phyloP scores from a whole-genome alignment of 2,329 filamentous ascomycete genomes.

The Talaromyces sp. region DNA sequence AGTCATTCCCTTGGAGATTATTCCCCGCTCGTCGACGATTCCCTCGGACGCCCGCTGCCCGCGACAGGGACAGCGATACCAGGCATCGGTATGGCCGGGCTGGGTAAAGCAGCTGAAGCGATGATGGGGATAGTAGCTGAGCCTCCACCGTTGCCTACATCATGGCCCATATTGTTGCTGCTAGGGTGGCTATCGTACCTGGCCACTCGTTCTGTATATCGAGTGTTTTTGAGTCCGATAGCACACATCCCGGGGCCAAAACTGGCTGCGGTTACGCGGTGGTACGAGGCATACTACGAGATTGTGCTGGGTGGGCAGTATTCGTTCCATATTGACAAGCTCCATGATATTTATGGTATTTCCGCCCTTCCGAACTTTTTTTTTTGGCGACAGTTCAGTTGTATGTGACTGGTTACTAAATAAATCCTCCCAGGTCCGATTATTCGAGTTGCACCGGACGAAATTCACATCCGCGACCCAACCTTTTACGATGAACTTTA shows the following conservation, averaged over 20 bases:
- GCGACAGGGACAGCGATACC: neutral
- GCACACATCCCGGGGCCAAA: slow-evolving; percentile 28
- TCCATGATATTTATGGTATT: slow-evolving; percentile 23
- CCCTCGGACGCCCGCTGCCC: neutral
- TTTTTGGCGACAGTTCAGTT: no score
- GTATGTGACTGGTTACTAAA: neutral
- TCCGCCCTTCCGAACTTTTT: neutral
- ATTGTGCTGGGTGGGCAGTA: slow-evolving; percentile 18
- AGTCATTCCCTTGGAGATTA: neutral
- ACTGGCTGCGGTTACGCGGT: slow-evolving; percentile 22
- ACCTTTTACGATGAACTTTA: slow-evolving; percentile 25
- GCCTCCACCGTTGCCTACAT: neutral
- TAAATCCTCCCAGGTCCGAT: slow-evolving; percentile 21
- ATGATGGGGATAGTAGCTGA: neutral
- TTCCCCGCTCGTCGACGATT: neutral
- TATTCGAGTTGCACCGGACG: slow-evolving; percentile 26
- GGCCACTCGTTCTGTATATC: slow-evolving; percentile 15
- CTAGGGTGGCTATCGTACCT: neutral
- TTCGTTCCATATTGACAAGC: slow-evolving; percentile 18
- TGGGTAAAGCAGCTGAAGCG: neutral
- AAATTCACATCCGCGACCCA: slow-evolving; percentile 27
- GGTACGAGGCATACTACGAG: slow-evolving; percentile 27
- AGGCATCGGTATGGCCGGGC: neutral
- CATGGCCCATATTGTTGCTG: slow-evolving; percentile 1
- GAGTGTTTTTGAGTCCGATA: slow-evolving; percentile 25